These are phyloP conservation scores for Phytophthora idaei DNA, from an alignment of 352 stramenopile genomes.

Conservation along the genomic window DNA sequence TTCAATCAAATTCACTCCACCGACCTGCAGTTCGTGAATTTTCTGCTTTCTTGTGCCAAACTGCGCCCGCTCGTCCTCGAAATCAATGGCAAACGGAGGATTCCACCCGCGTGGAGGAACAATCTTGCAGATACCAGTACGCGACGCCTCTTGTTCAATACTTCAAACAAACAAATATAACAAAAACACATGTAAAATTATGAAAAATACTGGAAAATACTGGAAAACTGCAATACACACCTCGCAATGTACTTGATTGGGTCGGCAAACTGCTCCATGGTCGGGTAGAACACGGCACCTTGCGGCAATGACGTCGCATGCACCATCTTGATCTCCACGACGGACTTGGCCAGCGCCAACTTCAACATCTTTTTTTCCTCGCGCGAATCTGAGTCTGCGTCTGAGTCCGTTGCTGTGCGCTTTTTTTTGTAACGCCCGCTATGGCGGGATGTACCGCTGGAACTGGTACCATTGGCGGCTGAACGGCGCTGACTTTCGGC, in stretches of 20 bases:
- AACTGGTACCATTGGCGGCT: slow-evolving; percentile 26
- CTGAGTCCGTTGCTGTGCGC: slow-evolving; percentile 28
- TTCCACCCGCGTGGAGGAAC: slow-evolving; percentile 95
- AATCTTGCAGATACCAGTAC: slow-evolving; percentile 97
- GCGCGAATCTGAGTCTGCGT: slow-evolving; percentile 29
- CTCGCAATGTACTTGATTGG: slow-evolving; percentile 89
- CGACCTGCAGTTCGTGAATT: slow-evolving; percentile 84
- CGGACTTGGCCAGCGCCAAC: slow-evolving; percentile 56
- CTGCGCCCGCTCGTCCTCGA: slow-evolving; percentile 51
- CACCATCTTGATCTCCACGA: slow-evolving; percentile 58
- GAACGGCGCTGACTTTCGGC: slow-evolving; percentile 29
- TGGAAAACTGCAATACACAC: slow-evolving; percentile 30
- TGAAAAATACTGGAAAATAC: neutral
- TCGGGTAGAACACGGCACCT: slow-evolving; percentile 78
- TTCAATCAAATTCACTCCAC: neutral
- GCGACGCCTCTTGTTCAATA: slow-evolving; percentile 62
- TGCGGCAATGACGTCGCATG: slow-evolving; percentile 35
- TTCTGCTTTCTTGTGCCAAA: slow-evolving; percentile 96
- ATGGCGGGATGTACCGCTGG: slow-evolving; percentile 36
- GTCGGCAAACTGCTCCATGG: slow-evolving; percentile 85
- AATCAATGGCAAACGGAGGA: slow-evolving; percentile 72
- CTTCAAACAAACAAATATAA: slow-evolving; percentile 29
- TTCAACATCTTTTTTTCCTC: slow-evolving; percentile 65
- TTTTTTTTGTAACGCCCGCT: slow-evolving; percentile 45
- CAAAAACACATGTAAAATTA: slow-evolving; percentile 1